Percentiles rank a stretch among this genome's conserved stretches.
Evolutionary conservation across 768 basidiomycete species (phyloP).

Genomic region (Coprinopsis strossmayeri): DNA sequence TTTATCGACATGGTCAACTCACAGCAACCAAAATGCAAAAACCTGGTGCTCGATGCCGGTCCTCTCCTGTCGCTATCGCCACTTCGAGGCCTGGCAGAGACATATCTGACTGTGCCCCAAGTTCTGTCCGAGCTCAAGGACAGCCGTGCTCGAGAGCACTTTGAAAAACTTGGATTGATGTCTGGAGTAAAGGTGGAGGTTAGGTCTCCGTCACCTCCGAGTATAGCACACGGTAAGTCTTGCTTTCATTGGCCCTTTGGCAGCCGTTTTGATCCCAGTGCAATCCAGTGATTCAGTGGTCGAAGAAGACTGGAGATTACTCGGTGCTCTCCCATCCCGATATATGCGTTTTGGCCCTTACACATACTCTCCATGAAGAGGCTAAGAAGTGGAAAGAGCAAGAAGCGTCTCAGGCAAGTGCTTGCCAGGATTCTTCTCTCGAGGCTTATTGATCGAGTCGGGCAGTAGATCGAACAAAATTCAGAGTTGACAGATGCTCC

Average conservation of each 20-base stretch:
- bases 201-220: slow-evolving; percentile 59
- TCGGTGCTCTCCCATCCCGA: slow-evolving; percentile 87
- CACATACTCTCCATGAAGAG: slow-evolving; percentile 66
- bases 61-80: slow-evolving; percentile 87
- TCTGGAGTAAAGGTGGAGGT: slow-evolving; percentile 73
- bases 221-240: slow-evolving; percentile 55
- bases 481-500: too few relatives aligned
- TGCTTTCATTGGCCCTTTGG: too few relatives aligned
- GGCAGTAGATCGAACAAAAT: slow-evolving; percentile 24
- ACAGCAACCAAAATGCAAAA: slow-evolving; percentile 50
- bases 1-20: not conserved
- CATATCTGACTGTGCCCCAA: slow-evolving; percentile 84
- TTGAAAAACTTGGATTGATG: slow-evolving; percentile 68
- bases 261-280: not conserved
- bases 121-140: slow-evolving; percentile 90
- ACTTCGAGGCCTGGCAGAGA: slow-evolving; percentile 80
- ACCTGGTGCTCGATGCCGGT: slow-evolving; percentile 89
- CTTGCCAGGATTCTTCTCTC: not conserved
- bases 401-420: slow-evolving; percentile 22
- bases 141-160: slow-evolving; percentile 79
- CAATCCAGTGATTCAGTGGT: slow-evolving; percentile 75
- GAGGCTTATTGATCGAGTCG: slow-evolving; percentile 13
- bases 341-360: slow-evolving; percentile 85
- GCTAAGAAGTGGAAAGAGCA: slow-evolving; percentile 33
- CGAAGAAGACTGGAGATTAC: slow-evolving; percentile 96